These are phyloP conservation scores for Paecilomyces formosus DNA, from an alignment of 2,329 filamentous ascomycete species.

Conservation along the genomic window DNA sequence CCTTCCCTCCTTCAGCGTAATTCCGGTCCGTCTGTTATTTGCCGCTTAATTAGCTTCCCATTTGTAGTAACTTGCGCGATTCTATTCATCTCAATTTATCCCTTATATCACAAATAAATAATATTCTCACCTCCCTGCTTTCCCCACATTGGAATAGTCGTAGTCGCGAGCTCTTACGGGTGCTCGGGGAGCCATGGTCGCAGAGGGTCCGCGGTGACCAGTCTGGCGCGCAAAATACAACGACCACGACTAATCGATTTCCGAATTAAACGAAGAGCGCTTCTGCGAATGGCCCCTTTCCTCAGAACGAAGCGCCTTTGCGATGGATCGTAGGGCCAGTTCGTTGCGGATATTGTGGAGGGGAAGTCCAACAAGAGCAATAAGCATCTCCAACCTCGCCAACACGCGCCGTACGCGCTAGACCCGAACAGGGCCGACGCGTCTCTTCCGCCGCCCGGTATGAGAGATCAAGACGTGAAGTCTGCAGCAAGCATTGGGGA, in stretches of 20 bases:
- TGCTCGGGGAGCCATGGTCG: slow-evolving; percentile 31
- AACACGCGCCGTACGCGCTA: slow-evolving; percentile 17
- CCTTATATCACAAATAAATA: background rate
- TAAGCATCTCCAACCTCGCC: background rate
- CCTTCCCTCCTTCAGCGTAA: slow-evolving; percentile 69
- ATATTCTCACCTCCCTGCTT: slow-evolving; percentile 35
- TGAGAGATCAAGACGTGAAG: background rate
- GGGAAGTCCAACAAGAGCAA: background rate
- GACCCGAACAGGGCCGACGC: slow-evolving; percentile 27
- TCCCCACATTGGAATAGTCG: slow-evolving; percentile 43
- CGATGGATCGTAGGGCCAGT: background rate
- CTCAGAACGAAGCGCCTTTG: background rate
- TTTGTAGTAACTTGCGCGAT: slow-evolving; percentile 10
- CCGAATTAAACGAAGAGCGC: background rate
- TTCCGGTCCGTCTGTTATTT: slow-evolving; percentile 71
- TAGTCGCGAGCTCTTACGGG: slow-evolving; percentile 36
- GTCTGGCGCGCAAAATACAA: background rate
- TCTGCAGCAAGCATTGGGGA: background rate
- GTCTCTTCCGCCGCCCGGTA: slow-evolving; percentile 10
- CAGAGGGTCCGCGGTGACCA: slow-evolving; percentile 10
- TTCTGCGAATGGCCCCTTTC: background rate
- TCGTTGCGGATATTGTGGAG: slow-evolving; percentile 1
- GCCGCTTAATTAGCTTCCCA: background rate
- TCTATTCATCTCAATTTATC: slow-evolving; percentile 18
- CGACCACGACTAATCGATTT: background rate